These are phyloP conservation scores for Phytophthora macrochlamydospora DNA, from an alignment of 352 stramenopile species.

Conservation along the genomic window DNA sequence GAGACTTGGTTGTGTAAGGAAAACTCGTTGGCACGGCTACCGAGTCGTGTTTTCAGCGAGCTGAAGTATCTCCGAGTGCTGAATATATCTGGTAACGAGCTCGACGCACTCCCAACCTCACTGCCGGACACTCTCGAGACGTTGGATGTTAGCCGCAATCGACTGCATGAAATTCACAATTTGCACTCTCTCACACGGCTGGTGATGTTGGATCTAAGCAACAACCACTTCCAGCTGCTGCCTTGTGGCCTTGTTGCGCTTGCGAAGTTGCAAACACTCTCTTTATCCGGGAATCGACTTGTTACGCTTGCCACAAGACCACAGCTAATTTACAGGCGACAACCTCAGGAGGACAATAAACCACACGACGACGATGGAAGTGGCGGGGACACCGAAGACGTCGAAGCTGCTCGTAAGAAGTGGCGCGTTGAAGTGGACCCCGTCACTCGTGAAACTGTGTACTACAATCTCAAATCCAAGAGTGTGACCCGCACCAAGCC, in stretches of 20 bases:
- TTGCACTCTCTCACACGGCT: constrained; percentile 54
- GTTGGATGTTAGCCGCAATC: constrained; percentile 57
- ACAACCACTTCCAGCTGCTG: constrained; percentile 69
- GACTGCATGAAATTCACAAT: constrained; percentile 49
- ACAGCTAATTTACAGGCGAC: constrained; percentile 16
- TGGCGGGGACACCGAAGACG: constrained; percentile 30
- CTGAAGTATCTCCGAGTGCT: constrained; percentile 49
- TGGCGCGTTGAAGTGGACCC: constrained; percentile 72
- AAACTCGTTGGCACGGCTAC: constrained; percentile 56
- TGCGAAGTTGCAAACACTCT: constrained; percentile 47
- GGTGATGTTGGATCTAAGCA: constrained; percentile 57
- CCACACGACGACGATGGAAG: constrained; percentile 18
- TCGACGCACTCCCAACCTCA: constrained; percentile 42
- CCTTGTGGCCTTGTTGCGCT: constrained; percentile 55
- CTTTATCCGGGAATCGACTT: constrained; percentile 60
- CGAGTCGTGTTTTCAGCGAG: constrained; percentile 27
- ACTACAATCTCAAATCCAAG: constrained; percentile 58
- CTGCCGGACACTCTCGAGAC: constrained; percentile 44
- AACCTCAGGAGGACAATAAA: constrained; percentile 9
- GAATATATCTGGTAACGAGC: constrained; percentile 65
- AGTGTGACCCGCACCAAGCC: constrained; percentile 58
- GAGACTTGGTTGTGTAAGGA: constrained; percentile 67
- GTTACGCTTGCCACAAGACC: constrained; percentile 64
- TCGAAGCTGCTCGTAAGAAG: constrained; percentile 28
- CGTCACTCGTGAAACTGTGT: constrained; percentile 45